phyloP scores from a whole-genome alignment of 1,139 yeast species.

The Hemisphaericaspora subhashii region DNA sequence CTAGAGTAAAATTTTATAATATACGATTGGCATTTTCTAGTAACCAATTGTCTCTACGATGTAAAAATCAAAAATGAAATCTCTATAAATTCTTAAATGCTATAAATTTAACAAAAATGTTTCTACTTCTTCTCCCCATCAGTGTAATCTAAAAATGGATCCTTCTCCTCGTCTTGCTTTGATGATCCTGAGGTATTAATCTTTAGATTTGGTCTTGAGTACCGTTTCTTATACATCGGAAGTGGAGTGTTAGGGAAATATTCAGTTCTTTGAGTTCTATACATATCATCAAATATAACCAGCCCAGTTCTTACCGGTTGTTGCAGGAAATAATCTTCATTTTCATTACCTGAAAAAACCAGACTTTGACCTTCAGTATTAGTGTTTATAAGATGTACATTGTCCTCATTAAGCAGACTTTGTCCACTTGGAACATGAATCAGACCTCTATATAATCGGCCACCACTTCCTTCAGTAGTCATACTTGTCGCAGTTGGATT shows the following conservation, averaged over 20 bases:
- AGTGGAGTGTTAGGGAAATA: background rate
- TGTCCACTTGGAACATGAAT: background rate
- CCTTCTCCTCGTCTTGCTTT: background rate
- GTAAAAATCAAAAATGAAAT: too few species aligned
- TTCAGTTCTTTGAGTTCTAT: background rate
- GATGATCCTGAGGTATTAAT: background rate
- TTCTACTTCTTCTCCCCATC: background rate
- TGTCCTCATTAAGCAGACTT: background rate
- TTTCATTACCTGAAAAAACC: background rate
- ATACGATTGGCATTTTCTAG: background rate
- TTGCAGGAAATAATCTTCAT: constrained; percentile 1
- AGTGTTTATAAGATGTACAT: background rate
- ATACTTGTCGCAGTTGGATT: constrained; percentile 9
- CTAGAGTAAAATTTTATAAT: background rate
- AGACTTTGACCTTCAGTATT: background rate
- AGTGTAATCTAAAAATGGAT: background rate
- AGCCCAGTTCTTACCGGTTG: background rate
- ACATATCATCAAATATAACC: constrained; percentile 1
- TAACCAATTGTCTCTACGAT: too few species aligned
- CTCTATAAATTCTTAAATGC: background rate
- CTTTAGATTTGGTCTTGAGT: background rate
- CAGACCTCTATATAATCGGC: background rate
- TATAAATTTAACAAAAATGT: too few species aligned
- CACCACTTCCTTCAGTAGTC: constrained; percentile 9
- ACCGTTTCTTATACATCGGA: background rate